A percentile compares a stretch with the other conserved stretches of the same genome.
phyloP scores from a whole-genome alignment of 768 basidiomycete genomes.

The Jaapia argillacea region DNA sequence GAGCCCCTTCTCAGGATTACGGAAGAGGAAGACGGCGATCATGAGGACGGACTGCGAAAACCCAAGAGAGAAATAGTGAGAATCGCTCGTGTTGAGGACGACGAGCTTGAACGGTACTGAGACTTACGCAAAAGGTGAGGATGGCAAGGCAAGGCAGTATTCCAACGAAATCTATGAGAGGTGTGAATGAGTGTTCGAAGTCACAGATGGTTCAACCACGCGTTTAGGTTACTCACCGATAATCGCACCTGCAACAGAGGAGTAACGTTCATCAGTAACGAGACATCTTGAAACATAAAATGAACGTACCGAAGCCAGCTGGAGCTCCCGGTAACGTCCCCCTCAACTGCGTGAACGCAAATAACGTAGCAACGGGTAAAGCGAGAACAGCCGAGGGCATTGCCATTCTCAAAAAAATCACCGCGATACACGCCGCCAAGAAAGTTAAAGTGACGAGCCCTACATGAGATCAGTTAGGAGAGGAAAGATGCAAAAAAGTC shows the following conservation, averaged over 20 bases:
- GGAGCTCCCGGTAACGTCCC: constrained; percentile 16
- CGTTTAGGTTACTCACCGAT: not conserved
- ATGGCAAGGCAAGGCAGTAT: not conserved
- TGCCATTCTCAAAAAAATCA: constrained; percentile 11
- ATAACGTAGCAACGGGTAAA: constrained; percentile 15
- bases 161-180: not conserved
- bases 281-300: not conserved
- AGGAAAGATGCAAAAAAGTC: too few relatives aligned
- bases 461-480: not conserved
- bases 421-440: not conserved
- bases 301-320: constrained; percentile 13
- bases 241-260: not conserved
- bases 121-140: not conserved
- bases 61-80: too few relatives aligned
- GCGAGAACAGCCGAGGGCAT: constrained; percentile 13
- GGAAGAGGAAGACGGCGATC: not conserved
- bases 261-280: not conserved
- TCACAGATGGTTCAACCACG: not conserved
- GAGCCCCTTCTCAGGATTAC: constrained; percentile 1
- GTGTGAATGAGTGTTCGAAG: not conserved
- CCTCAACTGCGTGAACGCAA: constrained; percentile 18
- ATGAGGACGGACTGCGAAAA: not conserved
- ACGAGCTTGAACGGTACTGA: not conserved
- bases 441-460: not conserved
- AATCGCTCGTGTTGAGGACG: not conserved